Base-by-base conservation (phyloP, 2,329 filamentous ascomycete genomes). In the Cercospora sesami region DNA sequence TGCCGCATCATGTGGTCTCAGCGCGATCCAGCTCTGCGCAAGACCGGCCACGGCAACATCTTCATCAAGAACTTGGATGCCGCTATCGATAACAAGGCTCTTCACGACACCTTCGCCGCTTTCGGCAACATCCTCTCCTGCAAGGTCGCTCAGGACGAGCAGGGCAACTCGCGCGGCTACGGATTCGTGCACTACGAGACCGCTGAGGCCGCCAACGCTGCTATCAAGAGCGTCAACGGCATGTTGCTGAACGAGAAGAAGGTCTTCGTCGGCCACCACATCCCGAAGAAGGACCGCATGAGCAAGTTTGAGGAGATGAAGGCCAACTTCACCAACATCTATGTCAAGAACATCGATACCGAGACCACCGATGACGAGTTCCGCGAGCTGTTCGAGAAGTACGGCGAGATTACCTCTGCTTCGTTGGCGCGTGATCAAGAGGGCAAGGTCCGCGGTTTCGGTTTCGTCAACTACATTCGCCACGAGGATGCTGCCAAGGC, bases 221-320 rank as follows among this genome's bases (percentile, higher is more conserved):
- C 95, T 78, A 99, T 99, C 87, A 98, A 98, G 88, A 94, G 96
- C 79, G 95, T 99, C 79, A 99, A 99, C 82, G 95, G 95, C 81
- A 99, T 99, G 95, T 86, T 99, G 81, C 84, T 99, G 80, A 99
- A 99, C 85, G 95, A 99, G 89, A 99, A 99, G 91, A 99, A 99
- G 89, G 95, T 99, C 73, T 99, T 96, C 77, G 95, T 99, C 75
- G 95, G 95, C 73, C 94, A 97, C 84, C 95, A 99, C 85, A 98
- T 99, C 78, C 94, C 95, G 81, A 98, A 98, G 91, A 98, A 98
- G 88, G 95, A 99, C 80, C 94, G 95, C 78, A 95, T 98, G 88
- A 97, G 93, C 92, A 99, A 99, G 86, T 98, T 98, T 77, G 95
- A 99, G 86, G 95, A 99, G 87, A 99, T 99, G 94, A 99, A 99